A percentile compares a stretch with the other conserved stretches of the same genome.
Evolutionary conservation across 192 early-diverging fungal species (phyloP).

Genomic region (Coemansia sp.): DNA sequence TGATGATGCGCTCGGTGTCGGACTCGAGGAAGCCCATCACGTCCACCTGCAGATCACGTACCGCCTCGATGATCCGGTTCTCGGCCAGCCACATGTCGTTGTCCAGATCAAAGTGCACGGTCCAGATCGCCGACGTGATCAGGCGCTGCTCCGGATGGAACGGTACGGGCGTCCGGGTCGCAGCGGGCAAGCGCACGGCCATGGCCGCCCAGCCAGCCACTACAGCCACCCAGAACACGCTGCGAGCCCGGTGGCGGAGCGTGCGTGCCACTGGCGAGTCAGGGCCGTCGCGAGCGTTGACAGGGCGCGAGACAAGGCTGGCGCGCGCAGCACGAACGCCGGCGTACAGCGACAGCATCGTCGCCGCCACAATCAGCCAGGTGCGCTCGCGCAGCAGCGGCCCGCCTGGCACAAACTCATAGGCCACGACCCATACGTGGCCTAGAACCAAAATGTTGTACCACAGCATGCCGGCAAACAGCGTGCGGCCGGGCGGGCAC

Average conservation of each 20-base stretch:
- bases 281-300: not conserved
- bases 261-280: not conserved
- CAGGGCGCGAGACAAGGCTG: conserved; percentile 15
- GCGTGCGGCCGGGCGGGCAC: conserved; percentile 66
- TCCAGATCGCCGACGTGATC: conserved; percentile 80
- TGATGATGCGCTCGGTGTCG: conserved; percentile 76
- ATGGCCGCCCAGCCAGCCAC: conserved; percentile 40
- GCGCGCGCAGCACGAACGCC: conserved; percentile 57
- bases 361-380: conserved; percentile 62
- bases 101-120: conserved; percentile 82
- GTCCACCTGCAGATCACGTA: conserved; percentile 76
- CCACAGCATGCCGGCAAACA: conserved; percentile 59
- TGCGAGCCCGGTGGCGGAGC: conserved; percentile 20
- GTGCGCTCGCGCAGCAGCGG: conserved; percentile 72
- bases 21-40: conserved; percentile 80
- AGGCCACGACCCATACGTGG: conserved; percentile 80
- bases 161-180: conserved; percentile 57
- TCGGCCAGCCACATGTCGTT: conserved; percentile 84
- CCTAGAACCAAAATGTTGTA: conserved; percentile 73
- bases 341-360: conserved; percentile 59
- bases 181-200: conserved; percentile 55
- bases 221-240: conserved; percentile 12
- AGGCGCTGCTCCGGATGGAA: conserved; percentile 63
- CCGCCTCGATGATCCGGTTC: conserved; percentile 66
- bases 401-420: conserved; percentile 81